Conservation (phyloP, 345 rosid species). For the Lagerstroemia speciosa region DNA sequence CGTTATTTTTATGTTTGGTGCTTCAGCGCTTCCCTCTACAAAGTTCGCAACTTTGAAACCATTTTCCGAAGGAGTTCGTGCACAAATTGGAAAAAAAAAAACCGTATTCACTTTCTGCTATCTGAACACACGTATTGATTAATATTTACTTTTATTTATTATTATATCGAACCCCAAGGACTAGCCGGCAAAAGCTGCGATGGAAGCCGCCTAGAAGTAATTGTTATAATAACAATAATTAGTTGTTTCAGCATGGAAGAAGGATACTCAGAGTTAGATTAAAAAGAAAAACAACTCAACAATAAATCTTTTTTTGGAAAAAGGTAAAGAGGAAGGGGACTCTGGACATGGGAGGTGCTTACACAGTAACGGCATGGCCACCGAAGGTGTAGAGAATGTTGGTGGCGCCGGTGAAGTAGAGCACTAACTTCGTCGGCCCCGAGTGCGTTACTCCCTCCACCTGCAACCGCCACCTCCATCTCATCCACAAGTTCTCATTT, state of each 20-base stretch:
- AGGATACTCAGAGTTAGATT: not conserved
- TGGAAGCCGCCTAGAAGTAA: slow-evolving; percentile 62
- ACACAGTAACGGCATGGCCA: slow-evolving; percentile 99
- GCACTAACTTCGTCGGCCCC: slow-evolving; percentile 71
- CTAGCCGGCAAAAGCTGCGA: slow-evolving; percentile 81
- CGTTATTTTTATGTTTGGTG: no score
- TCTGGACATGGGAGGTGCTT: slow-evolving; percentile 17
- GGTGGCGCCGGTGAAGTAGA: slow-evolving; percentile 99
- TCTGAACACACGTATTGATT: no score
- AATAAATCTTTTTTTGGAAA: no score
- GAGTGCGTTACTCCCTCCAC: slow-evolving; percentile 58
- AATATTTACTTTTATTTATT: not conserved
- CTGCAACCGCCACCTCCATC: slow-evolving; percentile 20
- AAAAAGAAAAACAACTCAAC: not conserved
- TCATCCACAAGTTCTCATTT: no score
- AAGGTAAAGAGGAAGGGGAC: not conserved
- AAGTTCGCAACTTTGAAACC: no score
- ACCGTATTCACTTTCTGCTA: no score
- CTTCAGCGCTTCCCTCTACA: no score
- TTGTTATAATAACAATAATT: not conserved
- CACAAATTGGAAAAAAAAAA: no score
- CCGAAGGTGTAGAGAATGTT: slow-evolving; percentile 97
- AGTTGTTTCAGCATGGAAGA: not conserved
- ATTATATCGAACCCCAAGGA: not conserved
- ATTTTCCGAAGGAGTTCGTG: no score